Base-by-base conservation (phyloP, 192 early-diverging fungal species). In the Coemansia sp. region DNA sequence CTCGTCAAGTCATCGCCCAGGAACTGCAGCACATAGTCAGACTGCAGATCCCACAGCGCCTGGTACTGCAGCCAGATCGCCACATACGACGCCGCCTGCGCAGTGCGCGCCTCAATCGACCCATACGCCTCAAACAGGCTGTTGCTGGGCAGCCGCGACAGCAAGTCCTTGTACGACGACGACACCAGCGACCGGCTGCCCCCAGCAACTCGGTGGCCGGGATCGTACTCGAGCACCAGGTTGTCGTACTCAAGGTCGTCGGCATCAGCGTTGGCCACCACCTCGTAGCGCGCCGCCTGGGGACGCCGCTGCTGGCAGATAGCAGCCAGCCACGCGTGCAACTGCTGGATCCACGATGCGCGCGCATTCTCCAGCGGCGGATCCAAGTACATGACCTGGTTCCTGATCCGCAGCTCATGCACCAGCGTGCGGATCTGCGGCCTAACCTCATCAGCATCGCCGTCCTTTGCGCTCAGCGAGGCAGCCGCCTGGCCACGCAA, bases 1-100 rank as follows among this genome's bases (percentile, higher is more conserved):
- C 88, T 86, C 16, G 72, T 68, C 63, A 99, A 81, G 65, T 99
- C 92, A 26, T 95, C 92, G 28, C 94, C 94, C 25, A 99, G 86
- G 28, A 85, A 83, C 41, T 85, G 75, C 65, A 89, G 91, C 18
- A 99, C 90, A 52, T 90, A 85, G 69, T 91, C 89, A 0, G 88
- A 84, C 69, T 98, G 95, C 41, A 98, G 84, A 76, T 99, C 98
- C 97, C 97, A 99, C 37, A 99, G 86, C 7, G 92, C 93, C 73
- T 99, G 98, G 84, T 99, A 99, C 62, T 93, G 92, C 16, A 99
- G 85, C 98, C 98, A 99, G 60, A 94, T 90, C 45, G 87, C 85
- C 35, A 95, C 92, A 66, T 99, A 99, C 26, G 88, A 83, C 6
- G 82, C 84, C 10, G 96, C 92, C 65, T 92, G 83, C 21, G 83